Base-by-base conservation (phyloP, 257 asterid genomes). In the Penstemon barbatus region DNA sequence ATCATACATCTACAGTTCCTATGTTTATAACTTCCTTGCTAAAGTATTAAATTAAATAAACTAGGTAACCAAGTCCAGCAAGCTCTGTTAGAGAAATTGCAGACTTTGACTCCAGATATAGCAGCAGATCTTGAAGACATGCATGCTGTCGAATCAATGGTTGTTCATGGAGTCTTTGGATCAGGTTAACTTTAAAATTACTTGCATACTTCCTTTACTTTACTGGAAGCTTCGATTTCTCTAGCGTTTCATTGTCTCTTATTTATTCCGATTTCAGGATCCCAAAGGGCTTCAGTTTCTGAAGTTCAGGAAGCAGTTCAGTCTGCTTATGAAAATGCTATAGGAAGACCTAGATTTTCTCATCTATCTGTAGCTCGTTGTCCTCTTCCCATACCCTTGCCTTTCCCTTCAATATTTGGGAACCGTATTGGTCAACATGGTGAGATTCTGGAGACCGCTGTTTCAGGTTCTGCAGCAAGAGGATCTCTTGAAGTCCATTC, bases 331-430 rank as follows among this genome's bases (percentile, higher is more conserved):
- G 66, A 70, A 12, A 75, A 73, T 3, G 79, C 92, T 49, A 65
- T 52, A 5, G 58, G 57, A 51, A 83, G 80, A 63, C 99, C 97
- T 1, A 81, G 74, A 68, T 93, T 93, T 82, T 85, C 89, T 38
- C 89, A 90, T 79, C 83, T 93, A 44, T 83, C 96, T 5, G 78
- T 82, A 63, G 75, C 97, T 45, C 82, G 81, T 13, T 84, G 86
- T 40, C 99, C 99, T 68, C 96, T 93, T 62, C 97, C 99, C 0
- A 80, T 93, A 69, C 99, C 97, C 4, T 68, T 93, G 73, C 96
- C 99, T 36, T 93, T 87, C 73, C 99, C 99, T 62, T 78, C 89
- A 13, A 80, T 93, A 78, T 88, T 93, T 56, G 77, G 89, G 18
- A 80, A 71, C 69, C 74, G 55, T 42, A 75, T 93, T 69, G 97